These are phyloP conservation scores for Lactarius hengduanensis DNA, from an alignment of 768 basidiomycete species.

Conservation along the genomic window DNA sequence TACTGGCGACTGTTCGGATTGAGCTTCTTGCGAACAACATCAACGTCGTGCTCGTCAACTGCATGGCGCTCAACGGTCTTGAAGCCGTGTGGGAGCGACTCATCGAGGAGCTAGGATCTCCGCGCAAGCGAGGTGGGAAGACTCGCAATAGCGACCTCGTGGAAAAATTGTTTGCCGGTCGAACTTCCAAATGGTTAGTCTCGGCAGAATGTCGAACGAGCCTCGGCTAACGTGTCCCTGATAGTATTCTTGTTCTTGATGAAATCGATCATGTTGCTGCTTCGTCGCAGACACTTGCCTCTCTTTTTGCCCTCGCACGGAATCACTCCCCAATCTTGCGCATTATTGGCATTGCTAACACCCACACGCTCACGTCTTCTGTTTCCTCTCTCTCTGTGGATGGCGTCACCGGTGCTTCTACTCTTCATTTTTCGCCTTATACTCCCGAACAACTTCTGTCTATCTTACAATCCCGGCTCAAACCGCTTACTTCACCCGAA, in stretches of 20 bases:
- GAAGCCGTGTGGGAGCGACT: slow-evolving; percentile 72
- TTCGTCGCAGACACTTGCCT: slow-evolving; percentile 53
- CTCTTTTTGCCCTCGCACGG: slow-evolving; percentile 69
- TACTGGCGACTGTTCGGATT: slow-evolving; percentile 46
- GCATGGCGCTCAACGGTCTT: slow-evolving; percentile 70
- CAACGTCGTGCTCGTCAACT: slow-evolving; percentile 64
- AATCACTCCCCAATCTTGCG: slow-evolving; percentile 53
- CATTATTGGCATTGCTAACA: slow-evolving; percentile 85
- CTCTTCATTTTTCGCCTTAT: slow-evolving; percentile 82
- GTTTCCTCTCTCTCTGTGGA: slow-evolving; percentile 38
- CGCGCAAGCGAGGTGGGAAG: slow-evolving; percentile 44
- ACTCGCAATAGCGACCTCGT: slow-evolving; percentile 40
- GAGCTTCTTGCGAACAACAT: slow-evolving; percentile 40
- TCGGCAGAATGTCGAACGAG: slow-evolving; percentile 19
- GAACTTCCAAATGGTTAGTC: slow-evolving; percentile 53
- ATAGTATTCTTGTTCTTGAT: slow-evolving; percentile 76
- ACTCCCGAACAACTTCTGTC: slow-evolving; percentile 65
- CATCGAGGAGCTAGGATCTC: slow-evolving; percentile 50
- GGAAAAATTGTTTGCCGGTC: slow-evolving; percentile 43
- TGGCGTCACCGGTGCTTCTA: slow-evolving; percentile 43
- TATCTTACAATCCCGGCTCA: slow-evolving; percentile 65
- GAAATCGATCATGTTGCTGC: slow-evolving; percentile 82
- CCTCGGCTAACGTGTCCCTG: slow-evolving; percentile 23
- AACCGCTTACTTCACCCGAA: slow-evolving; percentile 44
- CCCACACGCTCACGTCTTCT: slow-evolving; percentile 74